Percentiles rank a stretch among this genome's conserved stretches.
Conservation (phyloP, 306 rosid genomes). For the Spatholobus suberectus region DNA sequence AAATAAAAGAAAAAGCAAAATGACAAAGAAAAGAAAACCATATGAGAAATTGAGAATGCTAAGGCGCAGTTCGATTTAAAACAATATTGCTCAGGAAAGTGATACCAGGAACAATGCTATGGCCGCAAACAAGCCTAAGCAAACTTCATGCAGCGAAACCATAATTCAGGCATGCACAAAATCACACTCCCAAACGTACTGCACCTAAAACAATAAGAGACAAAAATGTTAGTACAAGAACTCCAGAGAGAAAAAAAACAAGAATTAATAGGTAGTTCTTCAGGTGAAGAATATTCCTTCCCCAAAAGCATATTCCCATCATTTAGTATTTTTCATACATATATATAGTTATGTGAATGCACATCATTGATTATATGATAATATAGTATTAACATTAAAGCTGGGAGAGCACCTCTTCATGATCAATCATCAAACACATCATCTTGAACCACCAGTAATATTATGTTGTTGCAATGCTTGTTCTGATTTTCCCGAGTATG, state of each 20-base stretch:
- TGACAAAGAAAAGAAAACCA: neutral
- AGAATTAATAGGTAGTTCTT: neutral
- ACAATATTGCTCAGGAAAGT: neutral
- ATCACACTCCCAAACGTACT: neutral
- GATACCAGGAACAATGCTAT: neutral
- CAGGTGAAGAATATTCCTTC: neutral
- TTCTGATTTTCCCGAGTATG: slow-evolving; percentile 9
- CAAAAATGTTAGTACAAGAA: neutral
- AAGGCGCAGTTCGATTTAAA: neutral
- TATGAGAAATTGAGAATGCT: neutral
- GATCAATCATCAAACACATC: neutral
- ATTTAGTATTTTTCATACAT: neutral
- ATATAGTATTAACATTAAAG: neutral
- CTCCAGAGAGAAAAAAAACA: neutral
- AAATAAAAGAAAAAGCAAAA: no score
- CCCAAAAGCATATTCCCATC: neutral
- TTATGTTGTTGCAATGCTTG: neutral
- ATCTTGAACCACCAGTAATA: slow-evolving; percentile 13
- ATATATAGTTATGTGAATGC: neutral
- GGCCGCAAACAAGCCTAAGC: no score
- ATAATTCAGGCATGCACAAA: neutral
- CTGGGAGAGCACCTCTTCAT: neutral
- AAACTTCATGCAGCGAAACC: no score
- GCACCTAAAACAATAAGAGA: neutral
- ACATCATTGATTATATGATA: neutral